Evolutionary conservation across 495 filamentous ascomycete species (phyloP).

Genomic region (Penicillium odoratum): DNA sequence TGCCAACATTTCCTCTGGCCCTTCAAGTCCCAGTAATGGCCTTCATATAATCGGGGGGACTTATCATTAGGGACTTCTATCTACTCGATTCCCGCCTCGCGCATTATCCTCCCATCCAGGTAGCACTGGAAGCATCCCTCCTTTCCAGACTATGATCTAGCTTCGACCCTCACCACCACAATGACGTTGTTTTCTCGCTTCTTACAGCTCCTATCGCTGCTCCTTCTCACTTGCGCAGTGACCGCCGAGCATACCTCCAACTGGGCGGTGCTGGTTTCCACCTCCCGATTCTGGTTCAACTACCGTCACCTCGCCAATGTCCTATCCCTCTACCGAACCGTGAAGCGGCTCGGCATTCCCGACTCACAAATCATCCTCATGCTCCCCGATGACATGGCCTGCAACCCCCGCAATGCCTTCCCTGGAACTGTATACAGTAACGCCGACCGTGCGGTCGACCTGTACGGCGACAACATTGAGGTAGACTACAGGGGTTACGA

Average conservation of each 20-base stretch:
- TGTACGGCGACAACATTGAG: conserved; percentile 98
- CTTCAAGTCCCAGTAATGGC: not conserved
- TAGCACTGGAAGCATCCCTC: conserved; percentile 5
- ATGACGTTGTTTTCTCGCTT: conserved; percentile 33
- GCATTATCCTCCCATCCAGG: not conserved
- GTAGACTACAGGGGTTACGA: conserved; percentile 98
- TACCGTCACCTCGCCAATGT: conserved; percentile 98
- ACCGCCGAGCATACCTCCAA: conserved; percentile 89
- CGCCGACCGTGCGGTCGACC: conserved; percentile 88
- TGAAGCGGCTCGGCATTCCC: conserved; percentile 96
- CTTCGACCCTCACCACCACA: conserved; percentile 6
- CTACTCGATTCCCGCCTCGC: not conserved
- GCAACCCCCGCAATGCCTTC: conserved; percentile 97
- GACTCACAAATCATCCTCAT: conserved; percentile 99
- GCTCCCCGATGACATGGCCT: conserved; percentile 99
- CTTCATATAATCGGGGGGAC: not conserved
- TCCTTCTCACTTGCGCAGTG: conserved; percentile 44
- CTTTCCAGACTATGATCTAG: conserved; percentile 19
- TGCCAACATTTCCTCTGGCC: not conserved
- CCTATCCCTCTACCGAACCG: conserved; percentile 94
- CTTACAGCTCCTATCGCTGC: conserved; percentile 39
- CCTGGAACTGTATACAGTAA: conserved; percentile 98
- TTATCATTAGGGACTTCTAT: not conserved
- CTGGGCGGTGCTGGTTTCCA: conserved; percentile 96
- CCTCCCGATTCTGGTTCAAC: conserved; percentile 99